Conservation (phyloP, 768 basidiomycete species). For the Boletus sensibilis region DNA sequence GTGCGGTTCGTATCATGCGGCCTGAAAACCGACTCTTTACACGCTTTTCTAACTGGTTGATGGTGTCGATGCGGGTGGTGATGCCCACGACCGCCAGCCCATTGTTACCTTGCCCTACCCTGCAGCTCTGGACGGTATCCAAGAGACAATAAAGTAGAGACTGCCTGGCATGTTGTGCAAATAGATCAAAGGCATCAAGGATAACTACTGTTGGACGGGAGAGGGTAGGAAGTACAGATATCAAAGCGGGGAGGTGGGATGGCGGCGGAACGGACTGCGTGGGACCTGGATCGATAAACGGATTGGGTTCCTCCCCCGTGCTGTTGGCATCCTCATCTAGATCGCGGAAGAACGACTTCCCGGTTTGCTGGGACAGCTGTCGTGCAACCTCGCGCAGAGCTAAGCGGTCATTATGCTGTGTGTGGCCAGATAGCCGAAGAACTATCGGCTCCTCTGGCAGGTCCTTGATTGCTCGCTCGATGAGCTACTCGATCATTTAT, state of each 20-base stretch:
- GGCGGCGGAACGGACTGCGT: slow-evolving; percentile 54
- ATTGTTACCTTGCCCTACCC: slow-evolving; percentile 53
- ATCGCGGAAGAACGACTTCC: slow-evolving; percentile 49
- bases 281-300: slow-evolving; percentile 43
- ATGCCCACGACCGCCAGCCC: slow-evolving; percentile 87
- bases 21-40: slow-evolving; percentile 98
- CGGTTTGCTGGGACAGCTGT: slow-evolving; percentile 79
- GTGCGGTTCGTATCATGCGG: slow-evolving; percentile 75
- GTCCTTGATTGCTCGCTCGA: slow-evolving; percentile 54
- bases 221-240: slow-evolving; percentile 76
- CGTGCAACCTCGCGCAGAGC: slow-evolving; percentile 92
- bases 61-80: slow-evolving; percentile 82
- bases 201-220: slow-evolving; percentile 78
- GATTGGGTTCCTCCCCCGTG: slow-evolving; percentile 46
- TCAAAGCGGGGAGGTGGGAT: slow-evolving; percentile 69
- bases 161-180: slow-evolving; percentile 89
- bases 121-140: slow-evolving; percentile 88
- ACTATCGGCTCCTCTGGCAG: slow-evolving; percentile 59
- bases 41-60: slow-evolving; percentile 89
- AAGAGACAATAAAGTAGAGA: slow-evolving; percentile 92
- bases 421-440: slow-evolving; percentile 81
- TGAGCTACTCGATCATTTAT: slow-evolving; percentile 41
- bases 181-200: slow-evolving; percentile 92
- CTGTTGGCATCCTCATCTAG: slow-evolving; percentile 29
- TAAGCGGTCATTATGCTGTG: slow-evolving; percentile 80